Evolutionary conservation across 352 stramenopile genomes (phyloP).

Genomic region (Pilasporangium apinafurcum): DNA sequence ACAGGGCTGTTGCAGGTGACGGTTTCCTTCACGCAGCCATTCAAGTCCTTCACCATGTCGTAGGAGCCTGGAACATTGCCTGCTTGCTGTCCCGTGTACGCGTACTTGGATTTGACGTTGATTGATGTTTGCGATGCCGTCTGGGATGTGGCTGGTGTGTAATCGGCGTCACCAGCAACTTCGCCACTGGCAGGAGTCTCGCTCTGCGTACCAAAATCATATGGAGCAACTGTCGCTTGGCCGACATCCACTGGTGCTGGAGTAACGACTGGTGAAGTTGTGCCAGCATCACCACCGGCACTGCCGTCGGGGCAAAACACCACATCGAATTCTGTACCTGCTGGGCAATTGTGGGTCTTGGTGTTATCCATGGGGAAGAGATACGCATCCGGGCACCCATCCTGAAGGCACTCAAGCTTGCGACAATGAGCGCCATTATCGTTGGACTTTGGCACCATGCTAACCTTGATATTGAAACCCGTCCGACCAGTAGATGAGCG

Average conservation of each 20-base stretch:
- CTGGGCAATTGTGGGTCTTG: slow-evolving; percentile 60
- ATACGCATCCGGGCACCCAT: slow-evolving; percentile 43
- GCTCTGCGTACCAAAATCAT: background rate
- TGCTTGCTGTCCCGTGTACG: slow-evolving; percentile 42
- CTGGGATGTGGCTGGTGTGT: background rate
- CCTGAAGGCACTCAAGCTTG: slow-evolving; percentile 19
- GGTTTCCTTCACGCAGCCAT: slow-evolving; percentile 22
- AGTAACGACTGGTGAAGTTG: background rate
- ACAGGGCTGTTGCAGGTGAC: slow-evolving; percentile 41
- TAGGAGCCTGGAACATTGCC: slow-evolving; percentile 46
- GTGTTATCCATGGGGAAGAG: slow-evolving; percentile 48
- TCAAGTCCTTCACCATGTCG: slow-evolving; percentile 36
- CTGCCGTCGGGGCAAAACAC: slow-evolving; percentile 39
- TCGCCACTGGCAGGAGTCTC: slow-evolving; percentile 1
- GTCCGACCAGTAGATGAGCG: slow-evolving; percentile 34
- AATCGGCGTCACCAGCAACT: slow-evolving; percentile 3
- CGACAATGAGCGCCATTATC: slow-evolving; percentile 26
- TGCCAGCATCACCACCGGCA: background rate
- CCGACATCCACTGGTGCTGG: background rate
- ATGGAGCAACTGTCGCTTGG: background rate
- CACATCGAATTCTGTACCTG: slow-evolving; percentile 28
- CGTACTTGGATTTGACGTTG: slow-evolving; percentile 35
- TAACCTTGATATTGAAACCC: slow-evolving; percentile 50
- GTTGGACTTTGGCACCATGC: slow-evolving; percentile 21
- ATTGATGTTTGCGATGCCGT: slow-evolving; percentile 3